A percentile compares a stretch with the other conserved stretches of the same genome.
These are phyloP conservation scores for Massariosphaeria phaeospora DNA, from an alignment of 495 filamentous ascomycete genomes.

Conservation along the genomic window DNA sequence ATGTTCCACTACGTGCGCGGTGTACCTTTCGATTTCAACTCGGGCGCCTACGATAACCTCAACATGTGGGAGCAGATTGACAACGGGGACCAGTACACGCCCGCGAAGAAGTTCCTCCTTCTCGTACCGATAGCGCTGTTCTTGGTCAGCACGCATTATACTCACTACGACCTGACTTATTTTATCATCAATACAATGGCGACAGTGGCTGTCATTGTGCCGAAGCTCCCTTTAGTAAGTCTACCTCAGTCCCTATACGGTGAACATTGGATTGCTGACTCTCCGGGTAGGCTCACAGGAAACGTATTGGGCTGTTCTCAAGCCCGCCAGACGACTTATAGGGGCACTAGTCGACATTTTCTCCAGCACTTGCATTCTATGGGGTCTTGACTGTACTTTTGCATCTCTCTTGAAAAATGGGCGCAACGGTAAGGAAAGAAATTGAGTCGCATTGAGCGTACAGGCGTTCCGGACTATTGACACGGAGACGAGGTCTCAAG, in stretches of 20 bases:
- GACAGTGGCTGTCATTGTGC: slow-evolving; percentile 84
- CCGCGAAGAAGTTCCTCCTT: slow-evolving; percentile 95
- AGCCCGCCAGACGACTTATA: slow-evolving; percentile 24
- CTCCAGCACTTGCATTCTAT: slow-evolving; percentile 12
- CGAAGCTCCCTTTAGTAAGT: slow-evolving; percentile 90
- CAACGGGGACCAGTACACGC: slow-evolving; percentile 97
- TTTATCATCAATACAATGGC: slow-evolving; percentile 96
- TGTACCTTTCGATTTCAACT: slow-evolving; percentile 97
- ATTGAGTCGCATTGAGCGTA: slow-evolving; percentile 11
- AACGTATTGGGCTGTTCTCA: slow-evolving; percentile 30
- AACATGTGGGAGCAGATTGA: slow-evolving; percentile 99
- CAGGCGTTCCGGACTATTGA: slow-evolving; percentile 12
- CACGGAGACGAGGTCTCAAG: no score
- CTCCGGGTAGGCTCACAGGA: slow-evolving; percentile 24
- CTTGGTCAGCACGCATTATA: slow-evolving; percentile 95
- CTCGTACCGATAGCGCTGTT: slow-evolving; percentile 92
- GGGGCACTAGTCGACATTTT: background rate
- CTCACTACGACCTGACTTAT: slow-evolving; percentile 92
- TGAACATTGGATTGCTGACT: background rate
- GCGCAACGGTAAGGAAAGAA: slow-evolving; percentile 7
- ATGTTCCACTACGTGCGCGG: slow-evolving; percentile 99
- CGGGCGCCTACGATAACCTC: slow-evolving; percentile 97
- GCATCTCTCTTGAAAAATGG: slow-evolving; percentile 12
- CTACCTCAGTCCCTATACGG: background rate
- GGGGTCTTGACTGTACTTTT: slow-evolving; percentile 5